A percentile compares a stretch with the other conserved stretches of the same genome.
Evolutionary conservation across 2,329 filamentous ascomycete genomes (phyloP).

Genomic region (Fusarium oxysporum): DNA sequence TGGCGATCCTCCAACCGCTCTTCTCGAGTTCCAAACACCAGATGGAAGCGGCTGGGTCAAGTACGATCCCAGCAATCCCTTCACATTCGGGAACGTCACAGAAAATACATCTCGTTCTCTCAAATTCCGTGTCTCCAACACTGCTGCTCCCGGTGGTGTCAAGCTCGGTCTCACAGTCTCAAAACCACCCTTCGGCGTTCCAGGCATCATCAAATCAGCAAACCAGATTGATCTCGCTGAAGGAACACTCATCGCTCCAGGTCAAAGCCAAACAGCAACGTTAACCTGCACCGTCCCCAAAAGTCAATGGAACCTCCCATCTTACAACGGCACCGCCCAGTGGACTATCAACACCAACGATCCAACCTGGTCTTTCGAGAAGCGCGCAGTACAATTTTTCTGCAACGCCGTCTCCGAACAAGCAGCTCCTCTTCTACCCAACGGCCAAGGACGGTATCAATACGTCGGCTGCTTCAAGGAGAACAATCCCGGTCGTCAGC

Average conservation of each 20-base stretch:
- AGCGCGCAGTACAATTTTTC: conserved; percentile 63
- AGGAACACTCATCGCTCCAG: conserved; percentile 62
- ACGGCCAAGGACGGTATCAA: conserved; percentile 61
- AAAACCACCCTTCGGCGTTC: conserved; percentile 68
- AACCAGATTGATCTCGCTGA: conserved; percentile 70
- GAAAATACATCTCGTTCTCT: conserved; percentile 62
- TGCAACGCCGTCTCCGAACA: conserved; percentile 66
- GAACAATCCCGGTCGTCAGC: conserved; percentile 65
- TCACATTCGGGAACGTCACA: conserved; percentile 67
- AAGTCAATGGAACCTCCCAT: conserved; percentile 66
- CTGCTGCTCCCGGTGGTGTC: conserved; percentile 57
- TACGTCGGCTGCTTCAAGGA: conserved; percentile 68
- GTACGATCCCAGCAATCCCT: conserved; percentile 57
- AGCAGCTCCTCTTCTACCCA: conserved; percentile 58
- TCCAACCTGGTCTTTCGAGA: conserved; percentile 56
- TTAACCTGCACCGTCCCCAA: conserved; percentile 68
- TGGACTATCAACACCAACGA: conserved; percentile 72
- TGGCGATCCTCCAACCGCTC: conserved; percentile 60
- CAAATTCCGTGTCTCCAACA: conserved; percentile 66
- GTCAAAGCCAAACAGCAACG: conserved; percentile 62
- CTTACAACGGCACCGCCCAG: conserved; percentile 59
- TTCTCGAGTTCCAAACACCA: conserved; percentile 66
- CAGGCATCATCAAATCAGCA: conserved; percentile 64
- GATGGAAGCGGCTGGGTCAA: conserved; percentile 64
- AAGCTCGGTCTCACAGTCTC: conserved; percentile 68